Evolutionary conservation across 805 yeast genomes (phyloP), one percentile per base, ranked within the genome.

Genomic region (Debaryomyces maramus): DNA sequence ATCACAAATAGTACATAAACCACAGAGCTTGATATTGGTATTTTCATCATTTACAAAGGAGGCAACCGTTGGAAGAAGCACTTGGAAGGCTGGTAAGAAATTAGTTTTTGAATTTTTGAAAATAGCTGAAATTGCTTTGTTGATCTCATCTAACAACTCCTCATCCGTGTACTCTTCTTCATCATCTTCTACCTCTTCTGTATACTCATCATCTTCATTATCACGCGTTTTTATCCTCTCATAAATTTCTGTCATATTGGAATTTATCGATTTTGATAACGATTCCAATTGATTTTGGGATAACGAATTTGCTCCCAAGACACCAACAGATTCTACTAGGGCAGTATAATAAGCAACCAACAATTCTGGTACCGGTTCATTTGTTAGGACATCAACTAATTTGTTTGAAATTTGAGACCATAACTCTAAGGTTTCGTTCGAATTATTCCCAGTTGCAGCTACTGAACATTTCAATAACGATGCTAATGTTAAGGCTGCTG

Each of bases 81-180:
- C 56, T 58, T 83, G 84, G 64, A 86, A 85, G 3, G 78, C 76
- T 9, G 81, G 78, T 40, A 88, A 58, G 60, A 85, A 87, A 40
- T 68, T 68, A 5, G 71, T 62, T 47, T 78, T 75, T 16, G 78
- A 69, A 30, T 77, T 74, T 59, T 79, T 83, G 73, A 91, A 85
- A 13, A 88, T 71, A 0, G 84, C 73, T 6, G 84, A 73, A 27
- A 93, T 61, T 1, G 85, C 81, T 57, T 84, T 85, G 58, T 85
- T 86, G 47, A 89, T 80, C 57, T 91, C 96, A 52, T 88, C 95
- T 37, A 89, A 65, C 33, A 93, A 68, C 56, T 90, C 97, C 56
- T 89, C 97, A 60, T 93, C 98, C 1, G 93, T 83, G 52, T 85
- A 95, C 43, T 81, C 88, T 21, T 78, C 83, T 40, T 90, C 97